These are phyloP conservation scores for Globisporangium acanthophoron DNA, from an alignment of 352 stramenopile genomes.

Conservation along the genomic window DNA sequence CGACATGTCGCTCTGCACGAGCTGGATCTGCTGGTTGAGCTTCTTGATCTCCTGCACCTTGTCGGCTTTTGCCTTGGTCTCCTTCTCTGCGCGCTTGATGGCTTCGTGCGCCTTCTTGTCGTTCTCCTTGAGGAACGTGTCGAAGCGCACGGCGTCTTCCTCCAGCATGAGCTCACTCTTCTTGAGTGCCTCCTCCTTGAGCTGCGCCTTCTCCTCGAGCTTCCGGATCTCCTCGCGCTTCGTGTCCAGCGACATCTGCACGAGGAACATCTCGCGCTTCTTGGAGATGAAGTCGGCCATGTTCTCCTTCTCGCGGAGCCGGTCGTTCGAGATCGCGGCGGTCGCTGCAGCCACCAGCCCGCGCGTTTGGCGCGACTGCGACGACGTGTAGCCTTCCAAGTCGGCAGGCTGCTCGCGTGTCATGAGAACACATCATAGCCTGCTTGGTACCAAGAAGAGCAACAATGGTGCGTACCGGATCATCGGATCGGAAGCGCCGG, in stretches of 20 bases:
- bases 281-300: slow-evolving; percentile 95
- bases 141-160: slow-evolving; percentile 93
- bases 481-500: slow-evolving; percentile 60
- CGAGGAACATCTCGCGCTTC: slow-evolving; percentile 96
- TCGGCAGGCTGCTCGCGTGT: slow-evolving; percentile 23
- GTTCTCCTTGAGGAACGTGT: slow-evolving; percentile 97
- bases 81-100: slow-evolving; percentile 92
- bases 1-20: slow-evolving; percentile 91
- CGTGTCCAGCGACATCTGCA: slow-evolving; percentile 94
- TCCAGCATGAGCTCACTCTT: slow-evolving; percentile 95
- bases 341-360: slow-evolving; percentile 76
- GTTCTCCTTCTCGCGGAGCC: slow-evolving; percentile 92
- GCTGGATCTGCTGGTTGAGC: slow-evolving; percentile 94
- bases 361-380: slow-evolving; percentile 67
- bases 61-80: slow-evolving; percentile 92
- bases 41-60: slow-evolving; percentile 95
- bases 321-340: slow-evolving; percentile 76
- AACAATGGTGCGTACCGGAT: slow-evolving; percentile 27
- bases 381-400: slow-evolving; percentile 50
- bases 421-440: not conserved
- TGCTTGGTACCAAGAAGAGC: not conserved
- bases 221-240: slow-evolving; percentile 96
- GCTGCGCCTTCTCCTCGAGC: slow-evolving; percentile 93
- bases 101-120: slow-evolving; percentile 96
- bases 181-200: slow-evolving; percentile 94